Base-by-base conservation (phyloP, 2,329 filamentous ascomycete genomes). In the Chrysoporthe deuterocubensis region DNA sequence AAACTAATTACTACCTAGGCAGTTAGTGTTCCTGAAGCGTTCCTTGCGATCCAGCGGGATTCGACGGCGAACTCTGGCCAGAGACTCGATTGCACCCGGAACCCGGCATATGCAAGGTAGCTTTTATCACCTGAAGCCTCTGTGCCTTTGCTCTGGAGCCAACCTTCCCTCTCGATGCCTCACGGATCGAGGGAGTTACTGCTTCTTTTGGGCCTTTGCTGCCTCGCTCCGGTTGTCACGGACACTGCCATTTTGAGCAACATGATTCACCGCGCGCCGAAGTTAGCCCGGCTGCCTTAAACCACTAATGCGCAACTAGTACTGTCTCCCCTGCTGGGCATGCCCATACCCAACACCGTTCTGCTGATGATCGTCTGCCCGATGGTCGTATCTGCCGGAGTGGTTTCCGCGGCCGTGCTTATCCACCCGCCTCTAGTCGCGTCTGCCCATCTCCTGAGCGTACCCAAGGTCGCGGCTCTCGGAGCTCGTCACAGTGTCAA, bases 391-490 rank as follows among this genome's bases (percentile, higher is more conserved):
- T 21, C 64, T 60, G 7, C 37, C 13, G 4, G 46, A 50, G 26
- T 61, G 46, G 8, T 64, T 40, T 13, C 37, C 26, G 13, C 18
- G 52, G 0, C 40, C 42, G 7, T 32, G 11, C 57, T 66, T 60
- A 3, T 42, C 58, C 44, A 42, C 4, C 48, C 64, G 21, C 50
- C 64, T 46, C 58, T 58, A 50, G 34, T 62, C 64, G 7, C 58
- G 58, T 18, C 58, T 3, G 42, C 48, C 54, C 64, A 62, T 48
- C 40, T 62, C 64, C 16, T 66, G 40, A 26, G 46, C 42, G 14
- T 54, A 43, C 1, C 48, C 64, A 14, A 48, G 9, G 5, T 66
- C 64, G 4, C 32, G 26, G 14, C 58, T 56, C 58, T 54, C 64
- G 14, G 42, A 56, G 3, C 46, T 66, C 16, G 46, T 58, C 42